Base-by-base conservation (phyloP, 352 stramenopile species). In the Pythium apleroticum region DNA sequence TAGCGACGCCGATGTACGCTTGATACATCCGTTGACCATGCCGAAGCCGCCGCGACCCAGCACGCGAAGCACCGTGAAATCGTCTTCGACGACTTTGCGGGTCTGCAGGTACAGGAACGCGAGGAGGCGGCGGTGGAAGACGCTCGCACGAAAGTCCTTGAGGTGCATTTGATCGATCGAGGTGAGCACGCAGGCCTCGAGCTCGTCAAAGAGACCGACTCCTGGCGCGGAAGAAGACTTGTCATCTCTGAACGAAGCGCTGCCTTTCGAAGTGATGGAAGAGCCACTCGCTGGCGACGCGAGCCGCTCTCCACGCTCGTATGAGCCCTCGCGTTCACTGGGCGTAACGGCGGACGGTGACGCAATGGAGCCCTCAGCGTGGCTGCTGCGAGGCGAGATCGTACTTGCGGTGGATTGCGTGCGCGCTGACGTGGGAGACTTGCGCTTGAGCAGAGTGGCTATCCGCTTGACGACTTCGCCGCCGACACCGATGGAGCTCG, bases 1-100 rank as follows among this genome's bases (percentile, higher is more conserved):
- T 19, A 94, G 70, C 41, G 84, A 89, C 12, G 80, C 77, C n/a
- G 78, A 90, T 15, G 78, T 98, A 45, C 91, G 88, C 66, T 98
- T 98, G 75, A 98, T 99, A 62, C 95, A 98, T 53, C 95, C 97
- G 75, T 97, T 98, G 27, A 99, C 96, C 77, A 98, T 93, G 49
- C 96, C 97, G 71, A 99, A 99, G 20, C 97, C 97, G 49, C 97
- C 97, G 54, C 96, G 83, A 24, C 97, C 97, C 25, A 99, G 81
- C 48, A 98, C 89, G 53, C 97, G 86, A 66, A 99, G 96, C 20
- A 98, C 73, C 37, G 94, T 97, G 68, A 99, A 99, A 66, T 99
- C 96, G 41, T 98, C 90, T 65, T 98, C 93, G 20, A 86, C 88
- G 22, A 99, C 86, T 45, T 78, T 83, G 33, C 86, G 79, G 66